Conservation (phyloP, 1,139 yeast species). For the Citeromyces hawaiiensis region DNA sequence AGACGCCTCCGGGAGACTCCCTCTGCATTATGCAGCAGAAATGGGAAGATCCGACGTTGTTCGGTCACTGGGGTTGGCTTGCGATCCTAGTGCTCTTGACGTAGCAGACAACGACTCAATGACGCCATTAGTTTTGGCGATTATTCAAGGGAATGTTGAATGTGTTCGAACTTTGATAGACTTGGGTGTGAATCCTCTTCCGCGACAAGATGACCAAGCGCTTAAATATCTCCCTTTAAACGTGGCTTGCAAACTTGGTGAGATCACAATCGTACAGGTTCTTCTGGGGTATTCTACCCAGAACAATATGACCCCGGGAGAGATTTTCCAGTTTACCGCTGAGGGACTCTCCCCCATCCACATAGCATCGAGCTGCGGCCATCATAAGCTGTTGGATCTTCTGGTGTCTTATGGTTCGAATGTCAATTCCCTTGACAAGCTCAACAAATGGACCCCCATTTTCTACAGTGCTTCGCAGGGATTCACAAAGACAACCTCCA, state of each 20-base stretch:
- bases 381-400: conserved; percentile 49
- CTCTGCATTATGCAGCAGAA: conserved; percentile 82
- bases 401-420: conserved; percentile 65
- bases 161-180: conserved; percentile 33
- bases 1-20: conserved; percentile 68
- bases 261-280: conserved; percentile 54
- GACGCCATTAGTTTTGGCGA: conserved; percentile 74
- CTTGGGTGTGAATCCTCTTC: conserved; percentile 44
- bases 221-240: conserved; percentile 71
- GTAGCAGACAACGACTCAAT: conserved; percentile 57
- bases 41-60: conserved; percentile 46
- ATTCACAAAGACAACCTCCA: conserved; percentile 56
- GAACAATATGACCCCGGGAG: conserved; percentile 15
- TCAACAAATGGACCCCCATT: conserved; percentile 89
- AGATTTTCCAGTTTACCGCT: conserved; percentile 46
- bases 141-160: conserved; percentile 51
- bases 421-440: conserved; percentile 67
- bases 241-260: conserved; percentile 82
- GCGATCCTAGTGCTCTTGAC: conserved; percentile 19
- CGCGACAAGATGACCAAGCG: conserved; percentile 32
- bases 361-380: conserved; percentile 80
- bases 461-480: conserved; percentile 89
- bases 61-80: conserved; percentile 18
- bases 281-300: conserved; percentile 22
- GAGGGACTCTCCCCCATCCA: conserved; percentile 87